phyloP scores from a whole-genome alignment of 2,329 filamentous ascomycete genomes.

The Colletotrichum lindemuthianum region DNA sequence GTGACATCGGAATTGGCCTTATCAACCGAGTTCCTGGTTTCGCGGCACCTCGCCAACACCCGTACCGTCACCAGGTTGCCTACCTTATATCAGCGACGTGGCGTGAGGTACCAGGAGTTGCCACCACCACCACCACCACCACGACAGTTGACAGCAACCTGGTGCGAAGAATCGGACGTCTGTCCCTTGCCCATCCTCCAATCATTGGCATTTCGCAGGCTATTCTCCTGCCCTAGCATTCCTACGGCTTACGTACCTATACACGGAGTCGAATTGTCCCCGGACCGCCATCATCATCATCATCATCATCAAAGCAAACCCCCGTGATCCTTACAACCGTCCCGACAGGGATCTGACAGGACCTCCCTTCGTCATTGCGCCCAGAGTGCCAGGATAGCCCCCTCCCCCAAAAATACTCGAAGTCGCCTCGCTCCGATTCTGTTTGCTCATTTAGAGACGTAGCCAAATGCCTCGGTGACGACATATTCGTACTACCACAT shows the following conservation, averaged over 20 bases:
- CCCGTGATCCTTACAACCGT: conserved; percentile 25
- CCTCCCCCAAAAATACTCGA: conserved; percentile 14
- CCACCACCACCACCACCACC: not conserved
- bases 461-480: conserved; percentile 26
- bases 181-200: no score
- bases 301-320: conserved; percentile 25
- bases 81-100: not conserved
- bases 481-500: conserved; percentile 17
- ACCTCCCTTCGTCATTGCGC: conserved; percentile 30
- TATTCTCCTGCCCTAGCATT: not conserved
- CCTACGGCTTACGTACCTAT: conserved; percentile 13
- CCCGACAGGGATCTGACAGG: conserved; percentile 31
- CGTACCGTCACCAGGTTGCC: not conserved
- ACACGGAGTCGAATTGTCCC: conserved; percentile 20
- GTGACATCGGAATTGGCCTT: conserved; percentile 23
- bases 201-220: no score
- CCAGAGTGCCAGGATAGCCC: conserved; percentile 19
- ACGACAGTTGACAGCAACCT: no score
- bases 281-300: conserved; percentile 3
- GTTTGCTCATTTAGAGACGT: no score
- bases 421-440: conserved; percentile 9
- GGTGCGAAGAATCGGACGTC: no score
- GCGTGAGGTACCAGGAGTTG: not conserved
- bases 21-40: conserved; percentile 33
- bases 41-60: conserved; percentile 10